phyloP scores from a whole-genome alignment of 768 basidiomycete genomes.

The Lactarius evosmus region DNA sequence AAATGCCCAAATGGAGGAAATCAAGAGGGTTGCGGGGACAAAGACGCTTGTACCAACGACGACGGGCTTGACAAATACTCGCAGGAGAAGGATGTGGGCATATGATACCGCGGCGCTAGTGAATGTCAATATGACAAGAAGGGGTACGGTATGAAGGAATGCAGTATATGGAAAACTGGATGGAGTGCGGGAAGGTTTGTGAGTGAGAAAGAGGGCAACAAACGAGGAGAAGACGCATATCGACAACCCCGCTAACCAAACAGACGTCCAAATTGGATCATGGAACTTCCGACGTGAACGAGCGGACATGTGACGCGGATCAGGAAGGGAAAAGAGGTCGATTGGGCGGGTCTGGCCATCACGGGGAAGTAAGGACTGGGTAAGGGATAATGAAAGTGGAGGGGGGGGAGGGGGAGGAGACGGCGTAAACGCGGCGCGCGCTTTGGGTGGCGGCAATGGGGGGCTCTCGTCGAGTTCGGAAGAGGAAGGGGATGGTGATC shows the following conservation, averaged over 20 bases:
- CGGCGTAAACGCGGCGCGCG: constrained; percentile 36
- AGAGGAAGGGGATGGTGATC: constrained; percentile 42
- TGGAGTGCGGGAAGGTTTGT: constrained; percentile 38
- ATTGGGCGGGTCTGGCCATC: constrained; percentile 62
- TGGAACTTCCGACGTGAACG: constrained; percentile 67
- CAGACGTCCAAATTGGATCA: constrained; percentile 66
- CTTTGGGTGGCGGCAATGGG: constrained; percentile 43
- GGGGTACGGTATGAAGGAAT: constrained; percentile 71
- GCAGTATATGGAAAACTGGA: constrained; percentile 59
- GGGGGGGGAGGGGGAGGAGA: constrained; percentile 48
- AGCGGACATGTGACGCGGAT: constrained; percentile 60
- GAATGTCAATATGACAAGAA: constrained; percentile 69
- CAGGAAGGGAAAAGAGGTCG: constrained; percentile 74
- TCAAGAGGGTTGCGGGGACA: constrained; percentile 67
- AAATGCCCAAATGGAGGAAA: constrained; percentile 80
- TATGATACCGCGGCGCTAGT: constrained; percentile 71
- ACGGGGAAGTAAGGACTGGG: constrained; percentile 73
- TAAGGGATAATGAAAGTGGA: constrained; percentile 62
- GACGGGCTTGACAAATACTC: constrained; percentile 80
- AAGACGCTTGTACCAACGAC: constrained; percentile 75
- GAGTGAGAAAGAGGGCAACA: constrained; percentile 59
- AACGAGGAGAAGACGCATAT: constrained; percentile 61
- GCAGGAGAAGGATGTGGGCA: constrained; percentile 68
- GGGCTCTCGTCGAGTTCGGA: constrained; percentile 42
- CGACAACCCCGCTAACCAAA: constrained; percentile 59